Evolutionary conservation across 148 eudicot species (phyloP), one percentile per base, ranked within the genome.

Genomic region (Vaccinium macrocarpon): DNA sequence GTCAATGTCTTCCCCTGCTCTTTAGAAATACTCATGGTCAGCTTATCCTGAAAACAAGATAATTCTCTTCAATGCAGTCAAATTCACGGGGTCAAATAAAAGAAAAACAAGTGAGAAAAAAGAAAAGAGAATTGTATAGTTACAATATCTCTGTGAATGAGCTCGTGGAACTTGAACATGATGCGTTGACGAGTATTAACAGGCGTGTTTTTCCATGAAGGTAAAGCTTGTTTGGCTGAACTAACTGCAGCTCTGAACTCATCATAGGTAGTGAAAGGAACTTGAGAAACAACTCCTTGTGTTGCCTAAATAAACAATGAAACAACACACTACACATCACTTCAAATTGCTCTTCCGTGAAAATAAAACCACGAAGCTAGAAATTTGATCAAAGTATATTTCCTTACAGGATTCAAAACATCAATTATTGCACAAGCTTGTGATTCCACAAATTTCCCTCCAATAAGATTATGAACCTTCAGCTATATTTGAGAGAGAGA

Each of bases 321-420:
- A 87, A 46, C 15, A 46, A 72, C 59, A 56, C 19, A 55, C 38
- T 38, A 25, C 46, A 25, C 46, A 25, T n/a, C 51, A 42, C 72
- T 46, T 25, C 12, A 11, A 83, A 61, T 56, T 74, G 55, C 38
- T 83, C 50, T 25, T 64, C 70, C 62, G 38, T 18, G 66, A 10
- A 76, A 86, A 48, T 25, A 73, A 64, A 71, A 18, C 8, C 53
- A 81, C 35, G 78, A 79, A 80, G n/a, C 7, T 53, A 16, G 16
- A 68, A 68, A 82, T 53, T 1, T 6, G 35, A n/a, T 71, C 10
- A 32, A 32, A 75, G 23, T 57, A 14, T 56, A 16, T 56, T 51
- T 52, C 80, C 92, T 88, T 86, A 93, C 94, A 77, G 95, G 95
- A 83, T 93, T 93, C 79, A 93, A 38, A 52, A 93, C 95, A 93